Evolutionary conservation across 1,284 basidiomycete species (phyloP), one percentile per base, ranked within the genome.

Genomic region (Cutaneotrichosporon mucoides): DNA sequence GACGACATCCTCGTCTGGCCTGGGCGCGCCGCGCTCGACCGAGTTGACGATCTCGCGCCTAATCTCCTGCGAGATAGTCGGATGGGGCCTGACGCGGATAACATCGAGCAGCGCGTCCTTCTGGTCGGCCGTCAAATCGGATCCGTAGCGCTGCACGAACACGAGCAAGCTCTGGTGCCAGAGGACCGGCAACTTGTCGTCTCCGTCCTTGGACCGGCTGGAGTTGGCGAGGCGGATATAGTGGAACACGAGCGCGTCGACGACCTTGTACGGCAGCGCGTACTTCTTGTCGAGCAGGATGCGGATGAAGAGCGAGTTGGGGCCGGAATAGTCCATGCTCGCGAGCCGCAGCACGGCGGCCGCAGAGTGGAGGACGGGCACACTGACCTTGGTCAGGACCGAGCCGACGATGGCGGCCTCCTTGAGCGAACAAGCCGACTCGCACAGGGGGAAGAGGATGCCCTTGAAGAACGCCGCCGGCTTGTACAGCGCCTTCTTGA

Each of bases 401-500:
- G 92, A 96, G 4, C 91, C 93, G 57, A 99, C 82, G 60, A 99
- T 94, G 4, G 93, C 90, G 0, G 94, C 92, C 80, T 99, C 96
- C 74, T 94, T 95, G 46, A 99, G 81, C 0, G 92, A 90, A 70
- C 92, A 94, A 12, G 90, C 89, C 48, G 80, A 81, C 84, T 96
- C 92, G 66, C 95, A 85, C 70, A 99, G 82, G 1, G 96, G 96
- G 77, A 99, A 99, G 41, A 99, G 83, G 61, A 99, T 88, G 4
- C 95, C 96, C 78, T 99, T 99, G 84, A 99, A 99, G 76, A 98
- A 98, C 1, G 96, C 94, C 1, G 90, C 90, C 4, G 96, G 96
- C 78, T 99, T 99, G 79, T 95, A 99, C 61, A 99, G 79, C 9
- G 91, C 85, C 68, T 92, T 88, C 76, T 93, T 95, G 68, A 99